A percentile compares a stretch with the other conserved stretches of the same genome.
Evolutionary conservation across 1,139 yeast genomes (phyloP).

Genomic region (Candida tetrigidarum): DNA sequence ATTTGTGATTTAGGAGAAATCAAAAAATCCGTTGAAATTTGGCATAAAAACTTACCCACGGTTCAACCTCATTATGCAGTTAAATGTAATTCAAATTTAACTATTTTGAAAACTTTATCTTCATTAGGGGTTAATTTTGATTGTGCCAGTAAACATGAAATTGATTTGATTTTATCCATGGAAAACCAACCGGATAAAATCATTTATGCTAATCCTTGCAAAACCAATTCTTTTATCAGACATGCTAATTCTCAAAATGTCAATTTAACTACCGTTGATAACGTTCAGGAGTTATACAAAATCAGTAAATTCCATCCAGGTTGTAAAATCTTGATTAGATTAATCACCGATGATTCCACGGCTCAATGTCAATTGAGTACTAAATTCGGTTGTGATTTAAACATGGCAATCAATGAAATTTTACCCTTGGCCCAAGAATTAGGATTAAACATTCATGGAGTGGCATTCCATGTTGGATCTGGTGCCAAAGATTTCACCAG

Average conservation of each 20-base stretch:
- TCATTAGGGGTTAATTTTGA: slow-evolving; percentile 79
- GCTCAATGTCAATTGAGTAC: slow-evolving; percentile 89
- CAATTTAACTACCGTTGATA: slow-evolving; percentile 86
- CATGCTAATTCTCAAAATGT: slow-evolving; percentile 63
- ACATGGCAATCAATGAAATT: slow-evolving; percentile 54
- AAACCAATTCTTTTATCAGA: slow-evolving; percentile 78
- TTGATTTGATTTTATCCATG: slow-evolving; percentile 62
- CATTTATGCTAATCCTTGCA: slow-evolving; percentile 94
- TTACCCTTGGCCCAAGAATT: slow-evolving; percentile 66
- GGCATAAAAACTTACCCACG: slow-evolving; percentile 70
- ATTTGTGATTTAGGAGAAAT: slow-evolving; percentile 86
- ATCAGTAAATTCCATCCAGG: slow-evolving; percentile 68
- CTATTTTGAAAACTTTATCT: slow-evolving; percentile 61
- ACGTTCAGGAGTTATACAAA: slow-evolving; percentile 81
- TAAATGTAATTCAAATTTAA: slow-evolving; percentile 82
- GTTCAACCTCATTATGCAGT: slow-evolving; percentile 91
- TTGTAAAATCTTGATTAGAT: slow-evolving; percentile 74
- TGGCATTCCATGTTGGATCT: slow-evolving; percentile 95
- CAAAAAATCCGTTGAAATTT: slow-evolving; percentile 57
- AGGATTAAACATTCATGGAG: slow-evolving; percentile 72
- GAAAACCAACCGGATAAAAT: slow-evolving; percentile 71
- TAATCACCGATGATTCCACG: slow-evolving; percentile 87
- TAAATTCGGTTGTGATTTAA: slow-evolving; percentile 83
- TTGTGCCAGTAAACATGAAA: slow-evolving; percentile 91
- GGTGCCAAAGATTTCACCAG: slow-evolving; percentile 83